Evolutionary conservation across 179 eudicot genomes (phyloP).

Genomic region (Pouteria campechiana): DNA sequence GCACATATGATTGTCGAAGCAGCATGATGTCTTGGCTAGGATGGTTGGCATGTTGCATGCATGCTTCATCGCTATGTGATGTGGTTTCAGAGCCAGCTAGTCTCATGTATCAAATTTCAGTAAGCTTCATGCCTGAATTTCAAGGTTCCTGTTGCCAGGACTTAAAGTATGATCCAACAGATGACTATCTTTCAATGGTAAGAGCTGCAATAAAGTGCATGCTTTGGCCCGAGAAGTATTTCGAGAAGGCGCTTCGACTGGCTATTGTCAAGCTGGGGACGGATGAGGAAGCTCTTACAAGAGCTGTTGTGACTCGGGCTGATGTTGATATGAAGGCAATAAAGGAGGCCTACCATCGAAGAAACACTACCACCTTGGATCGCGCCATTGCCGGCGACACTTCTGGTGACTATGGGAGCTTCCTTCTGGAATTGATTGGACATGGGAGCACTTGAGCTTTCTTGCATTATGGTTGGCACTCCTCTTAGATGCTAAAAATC

Average conservation of each 20-base stretch:
- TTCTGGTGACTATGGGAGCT: constrained; percentile 69
- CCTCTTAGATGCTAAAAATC: too few relatives aligned
- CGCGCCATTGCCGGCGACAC: constrained; percentile 66
- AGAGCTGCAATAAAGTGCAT: constrained; percentile 71
- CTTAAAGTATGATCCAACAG: constrained; percentile 56
- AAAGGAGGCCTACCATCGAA: constrained; percentile 68
- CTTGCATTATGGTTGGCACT: too few relatives aligned
- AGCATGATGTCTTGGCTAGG: too few relatives aligned
- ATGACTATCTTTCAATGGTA: constrained; percentile 51
- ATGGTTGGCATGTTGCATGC: too few relatives aligned
- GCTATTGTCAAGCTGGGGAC: constrained; percentile 69
- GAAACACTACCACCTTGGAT: constrained; percentile 68
- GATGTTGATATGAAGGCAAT: constrained; percentile 71
- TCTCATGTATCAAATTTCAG: too few relatives aligned
- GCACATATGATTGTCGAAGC: too few relatives aligned
- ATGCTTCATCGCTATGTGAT: too few relatives aligned
- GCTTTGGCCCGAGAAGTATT: constrained; percentile 72
- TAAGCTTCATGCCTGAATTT: too few relatives aligned
- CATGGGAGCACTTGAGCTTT: constrained; percentile 36
- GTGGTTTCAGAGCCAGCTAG: too few relatives aligned
- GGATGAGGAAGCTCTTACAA: constrained; percentile 77
- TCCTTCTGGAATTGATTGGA: constrained; percentile 73
- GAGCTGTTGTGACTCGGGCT: constrained; percentile 73
- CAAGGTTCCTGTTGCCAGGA: constrained; percentile 45
- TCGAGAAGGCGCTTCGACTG: constrained; percentile 65